These are phyloP conservation scores for Trichoderma oligosporum DNA, from an alignment of 2,329 filamentous ascomycete genomes.

Conservation along the genomic window DNA sequence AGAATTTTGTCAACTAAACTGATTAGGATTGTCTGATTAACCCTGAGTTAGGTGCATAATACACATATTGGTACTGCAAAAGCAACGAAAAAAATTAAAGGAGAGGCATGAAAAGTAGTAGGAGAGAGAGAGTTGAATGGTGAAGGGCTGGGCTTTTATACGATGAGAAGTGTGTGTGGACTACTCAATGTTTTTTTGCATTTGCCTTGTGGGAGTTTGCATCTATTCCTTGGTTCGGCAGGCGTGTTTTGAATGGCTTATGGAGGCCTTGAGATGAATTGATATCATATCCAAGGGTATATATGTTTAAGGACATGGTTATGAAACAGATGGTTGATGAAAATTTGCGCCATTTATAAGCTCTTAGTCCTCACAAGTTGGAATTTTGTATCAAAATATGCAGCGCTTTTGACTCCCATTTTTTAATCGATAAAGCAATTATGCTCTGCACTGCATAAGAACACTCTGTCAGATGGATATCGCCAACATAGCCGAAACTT, in stretches of 20 bases:
- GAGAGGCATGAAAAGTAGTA: slow-evolving; percentile 29
- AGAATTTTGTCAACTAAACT: slow-evolving; percentile 26
- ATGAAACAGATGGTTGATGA: slow-evolving; percentile 14
- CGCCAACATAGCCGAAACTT: background rate
- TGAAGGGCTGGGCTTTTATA: background rate
- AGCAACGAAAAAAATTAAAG: slow-evolving; percentile 60
- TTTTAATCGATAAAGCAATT: background rate
- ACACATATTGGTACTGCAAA: slow-evolving; percentile 90
- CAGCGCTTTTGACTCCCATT: background rate
- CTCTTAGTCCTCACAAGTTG: background rate
- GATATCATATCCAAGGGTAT: slow-evolving; percentile 8
- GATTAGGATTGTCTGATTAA: slow-evolving; percentile 10
- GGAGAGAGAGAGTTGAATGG: background rate
- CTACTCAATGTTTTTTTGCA: slow-evolving; percentile 5
- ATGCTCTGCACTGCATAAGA: too few species aligned
- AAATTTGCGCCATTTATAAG: background rate
- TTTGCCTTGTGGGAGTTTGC: slow-evolving; percentile 10
- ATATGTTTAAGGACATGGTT: slow-evolving; percentile 9
- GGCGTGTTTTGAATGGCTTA: slow-evolving; percentile 18
- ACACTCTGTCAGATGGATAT: background rate
- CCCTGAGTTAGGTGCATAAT: slow-evolving; percentile 62
- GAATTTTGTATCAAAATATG: background rate
- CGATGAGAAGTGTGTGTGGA: background rate
- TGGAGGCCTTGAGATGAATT: slow-evolving; percentile 1
- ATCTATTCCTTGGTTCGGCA: slow-evolving; percentile 11